Evolutionary conservation across 345 rosid genomes (phyloP), one percentile per base, ranked within the genome.

Genomic region (Gossypioides kirkii): DNA sequence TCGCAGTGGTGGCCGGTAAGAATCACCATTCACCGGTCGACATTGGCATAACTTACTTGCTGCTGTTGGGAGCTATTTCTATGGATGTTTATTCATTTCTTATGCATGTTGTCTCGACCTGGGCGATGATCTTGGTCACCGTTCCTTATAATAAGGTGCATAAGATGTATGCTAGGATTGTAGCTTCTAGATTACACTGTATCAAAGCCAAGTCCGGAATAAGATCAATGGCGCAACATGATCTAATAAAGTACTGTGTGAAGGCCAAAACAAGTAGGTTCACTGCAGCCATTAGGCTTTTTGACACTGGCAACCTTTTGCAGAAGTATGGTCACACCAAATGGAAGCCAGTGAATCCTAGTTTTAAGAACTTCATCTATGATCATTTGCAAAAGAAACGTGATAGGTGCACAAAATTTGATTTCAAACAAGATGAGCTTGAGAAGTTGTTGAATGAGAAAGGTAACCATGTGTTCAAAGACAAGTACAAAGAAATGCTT

Each of bases 31-130:
- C 50, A 9, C 38, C 32, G 47, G 11, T 50, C 0, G 81, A 84
- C 55, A 11, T 65, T 10, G 36, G 22, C 38, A 18, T 80, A 52
- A 71, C 10, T 8, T 58, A 71, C 10, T 8, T 58, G 12, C 55
- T 81, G 50, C 69, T 81, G 9, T 46, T 17, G 5, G 76, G 61
- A 10, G 82, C 82, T 8, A 41, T 76, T 41, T 10, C 67, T 17
- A 11, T 68, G 25, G 62, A 70, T 12, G 5, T 54, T 17, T 69
- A 69, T 25, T 49, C 60, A 17, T 50, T 52, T 36, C 2, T 28
- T 7, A 23, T 47, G 58, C 72, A 69, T 28, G 23, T 10, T 28
- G 1, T 69, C 23, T 50, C 45, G 3, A 28, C 56, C 13, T 69
- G 60, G 72, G 58, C 72, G 0, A 28, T 69, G 58, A 28, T 23